Conservation (phyloP, 352 stramenopile species). For the Phytopythium kandeliae region DNA sequence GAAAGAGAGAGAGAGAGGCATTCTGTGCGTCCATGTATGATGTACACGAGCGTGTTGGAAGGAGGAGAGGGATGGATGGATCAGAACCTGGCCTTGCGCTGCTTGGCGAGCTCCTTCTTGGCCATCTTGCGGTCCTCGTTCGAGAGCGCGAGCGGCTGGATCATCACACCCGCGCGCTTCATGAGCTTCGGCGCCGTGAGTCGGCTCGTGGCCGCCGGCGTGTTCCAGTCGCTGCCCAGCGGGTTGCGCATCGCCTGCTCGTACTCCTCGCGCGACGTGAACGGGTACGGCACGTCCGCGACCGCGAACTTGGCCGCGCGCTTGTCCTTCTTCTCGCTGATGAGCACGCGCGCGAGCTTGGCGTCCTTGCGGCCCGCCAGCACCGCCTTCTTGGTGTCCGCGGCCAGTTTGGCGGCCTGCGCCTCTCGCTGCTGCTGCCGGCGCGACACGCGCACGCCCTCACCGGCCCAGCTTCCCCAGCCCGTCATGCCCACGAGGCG, state of each 20-base stretch:
- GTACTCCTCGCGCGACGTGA: slow-evolving; percentile 96
- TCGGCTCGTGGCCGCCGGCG: slow-evolving; percentile 82
- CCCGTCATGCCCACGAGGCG: slow-evolving; percentile 82
- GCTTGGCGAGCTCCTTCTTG: slow-evolving; percentile 70
- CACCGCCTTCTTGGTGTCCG: slow-evolving; percentile 68
- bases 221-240: slow-evolving; percentile 95
- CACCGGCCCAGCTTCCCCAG: slow-evolving; percentile 90
- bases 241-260: slow-evolving; percentile 95
- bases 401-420: slow-evolving; percentile 59
- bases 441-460: slow-evolving; percentile 69
- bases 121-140: slow-evolving; percentile 84
- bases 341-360: slow-evolving; percentile 63
- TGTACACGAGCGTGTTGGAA: too few relatives aligned
- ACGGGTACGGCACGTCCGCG: slow-evolving; percentile 96
- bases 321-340: slow-evolving; percentile 89
- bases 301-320: slow-evolving; percentile 83
- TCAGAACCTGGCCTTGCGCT: slow-evolving; percentile 84
- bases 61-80: too few relatives aligned
- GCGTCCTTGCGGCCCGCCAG: slow-evolving; percentile 66
- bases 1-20: too few relatives aligned
- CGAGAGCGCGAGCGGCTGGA: slow-evolving; percentile 88
- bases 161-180: slow-evolving; percentile 90
- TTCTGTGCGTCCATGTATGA: too few relatives aligned
- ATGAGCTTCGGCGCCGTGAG: slow-evolving; percentile 94
- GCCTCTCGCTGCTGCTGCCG: slow-evolving; percentile 82